Base-by-base conservation (phyloP, 352 stramenopile genomes). In the Phytophthora hybrid region DNA sequence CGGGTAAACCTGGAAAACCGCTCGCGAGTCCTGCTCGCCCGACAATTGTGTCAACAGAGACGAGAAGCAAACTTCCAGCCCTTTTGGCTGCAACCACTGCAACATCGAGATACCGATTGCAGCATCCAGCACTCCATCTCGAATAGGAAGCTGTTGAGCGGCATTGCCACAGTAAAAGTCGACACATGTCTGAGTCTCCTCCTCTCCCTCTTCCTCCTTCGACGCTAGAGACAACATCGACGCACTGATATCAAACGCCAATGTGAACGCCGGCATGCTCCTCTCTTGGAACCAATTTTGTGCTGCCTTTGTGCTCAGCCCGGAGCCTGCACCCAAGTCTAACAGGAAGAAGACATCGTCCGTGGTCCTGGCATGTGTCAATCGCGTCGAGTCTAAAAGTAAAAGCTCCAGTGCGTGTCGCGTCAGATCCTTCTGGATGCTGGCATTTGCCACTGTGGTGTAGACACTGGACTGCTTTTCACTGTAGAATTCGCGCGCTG, bases 21-120 rank as follows among this genome's bases (percentile, higher is more conserved):
- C 88, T 37, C 46, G 44, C 3, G 63, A 46, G 55, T 78, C 47
- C 3, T 49, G 26, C 18, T 56, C 31, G 18, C 29, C 10, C 7
- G 76, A 69, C 10, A 93, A 61, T 18, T 81, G 75, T 39, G 63
- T 59, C 2, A 79, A 32, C 10, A 95, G 59, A 29, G 84, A 91
- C 32, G 58, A 71, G 58, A 93, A 92, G 59, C 86, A 95, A n/a
- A 78, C 63, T 32, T 82, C 67, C 9, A 95, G 59, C 26, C 85
- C 87, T 10, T 84, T 71, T 4, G 74, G 66, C n/a, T 84, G 85
- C 52, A 95, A 69, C 88, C 88, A 95, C 69, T 95, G 88, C 19
- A 95, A 69, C 88, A 95, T 95, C 2, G 88, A 95, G 63, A 95
- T 92, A 11, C 85, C 82, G 55, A 94, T 90, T 49, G 83, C 85